Percentiles rank a stretch among this genome's conserved stretches.
phyloP scores from a whole-genome alignment of 2,329 filamentous ascomycete species.

The Aspergillus persii region DNA sequence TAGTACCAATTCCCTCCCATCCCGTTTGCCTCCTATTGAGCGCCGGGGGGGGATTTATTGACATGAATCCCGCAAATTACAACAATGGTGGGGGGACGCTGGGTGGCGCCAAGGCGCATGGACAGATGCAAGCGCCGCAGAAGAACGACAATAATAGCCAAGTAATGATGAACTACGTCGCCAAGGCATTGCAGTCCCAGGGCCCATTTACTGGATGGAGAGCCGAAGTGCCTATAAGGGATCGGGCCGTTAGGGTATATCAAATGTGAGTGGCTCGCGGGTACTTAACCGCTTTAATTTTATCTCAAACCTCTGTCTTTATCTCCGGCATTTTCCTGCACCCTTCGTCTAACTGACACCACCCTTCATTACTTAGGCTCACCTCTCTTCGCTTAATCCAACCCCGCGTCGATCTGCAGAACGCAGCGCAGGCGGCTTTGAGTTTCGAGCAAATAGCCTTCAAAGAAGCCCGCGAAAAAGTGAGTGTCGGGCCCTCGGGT shows the following conservation, averaged over 20 bases:
- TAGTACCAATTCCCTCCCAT: not conserved
- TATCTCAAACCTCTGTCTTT: not conserved
- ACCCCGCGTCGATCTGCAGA: slow-evolving; percentile 38
- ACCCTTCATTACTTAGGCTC: slow-evolving; percentile 39
- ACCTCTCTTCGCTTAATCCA: slow-evolving; percentile 47
- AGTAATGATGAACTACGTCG: slow-evolving; percentile 39
- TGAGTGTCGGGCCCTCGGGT: slow-evolving; percentile 11
- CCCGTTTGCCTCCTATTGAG: slow-evolving; percentile 28
- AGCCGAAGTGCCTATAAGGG: slow-evolving; percentile 38
- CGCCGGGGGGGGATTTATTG: slow-evolving; percentile 33
- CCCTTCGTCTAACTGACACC: not conserved
- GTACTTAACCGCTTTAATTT: not conserved
- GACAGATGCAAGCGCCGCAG: slow-evolving; percentile 33
- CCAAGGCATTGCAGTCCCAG: slow-evolving; percentile 40
- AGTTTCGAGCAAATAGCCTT: slow-evolving; percentile 48
- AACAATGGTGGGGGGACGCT: slow-evolving; percentile 26
- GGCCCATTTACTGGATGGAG: slow-evolving; percentile 47
- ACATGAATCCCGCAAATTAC: slow-evolving; percentile 45
- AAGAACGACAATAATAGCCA: slow-evolving; percentile 24
- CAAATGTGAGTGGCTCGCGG: slow-evolving; percentile 39
- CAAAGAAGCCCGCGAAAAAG: slow-evolving; percentile 38
- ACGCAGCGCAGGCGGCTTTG: slow-evolving; percentile 41
- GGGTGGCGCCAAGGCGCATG: slow-evolving; percentile 31
- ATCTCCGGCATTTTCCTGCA: not conserved
- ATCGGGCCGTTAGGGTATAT: slow-evolving; percentile 42